Evolutionary conservation across 164 flowering plant genomes (phyloP).

Genomic region (Akebia trifoliata): DNA sequence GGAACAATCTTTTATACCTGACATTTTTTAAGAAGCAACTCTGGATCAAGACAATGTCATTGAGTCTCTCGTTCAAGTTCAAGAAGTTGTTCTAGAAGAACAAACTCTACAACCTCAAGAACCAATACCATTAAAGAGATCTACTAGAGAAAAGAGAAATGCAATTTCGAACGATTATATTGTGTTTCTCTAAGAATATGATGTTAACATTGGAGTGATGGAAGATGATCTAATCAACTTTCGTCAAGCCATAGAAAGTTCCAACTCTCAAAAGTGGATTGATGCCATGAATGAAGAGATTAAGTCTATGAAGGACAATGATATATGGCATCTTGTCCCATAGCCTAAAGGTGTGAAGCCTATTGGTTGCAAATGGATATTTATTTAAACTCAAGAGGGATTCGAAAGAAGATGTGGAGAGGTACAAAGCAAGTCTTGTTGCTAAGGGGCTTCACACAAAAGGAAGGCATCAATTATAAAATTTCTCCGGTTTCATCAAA

Average conservation of each 20-base stretch:
- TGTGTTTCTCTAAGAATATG: not conserved
- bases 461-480: constrained; percentile 1
- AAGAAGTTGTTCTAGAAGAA: not conserved
- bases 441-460: constrained; percentile 4
- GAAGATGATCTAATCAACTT: not conserved
- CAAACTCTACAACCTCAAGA: constrained; percentile 6
- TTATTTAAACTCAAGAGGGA: not conserved
- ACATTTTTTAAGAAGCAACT: not conserved
- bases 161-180: not conserved
- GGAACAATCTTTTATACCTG: not conserved
- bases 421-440: not conserved
- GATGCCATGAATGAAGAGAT: no score
- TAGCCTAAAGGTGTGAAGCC: not conserved
- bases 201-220: not conserved
- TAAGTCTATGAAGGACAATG: not conserved
- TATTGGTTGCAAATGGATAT: not conserved
- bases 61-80: not conserved
- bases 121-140: no score
- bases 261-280: not conserved
- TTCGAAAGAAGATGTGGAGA: not conserved
- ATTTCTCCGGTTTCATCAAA: not conserved
- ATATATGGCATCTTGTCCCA: not conserved
- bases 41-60: no score
- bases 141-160: not conserved
- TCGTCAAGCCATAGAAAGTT: not conserved